Conservation (phyloP, 2,329 filamentous ascomycete species). For the Myrmaecium sp. region DNA sequence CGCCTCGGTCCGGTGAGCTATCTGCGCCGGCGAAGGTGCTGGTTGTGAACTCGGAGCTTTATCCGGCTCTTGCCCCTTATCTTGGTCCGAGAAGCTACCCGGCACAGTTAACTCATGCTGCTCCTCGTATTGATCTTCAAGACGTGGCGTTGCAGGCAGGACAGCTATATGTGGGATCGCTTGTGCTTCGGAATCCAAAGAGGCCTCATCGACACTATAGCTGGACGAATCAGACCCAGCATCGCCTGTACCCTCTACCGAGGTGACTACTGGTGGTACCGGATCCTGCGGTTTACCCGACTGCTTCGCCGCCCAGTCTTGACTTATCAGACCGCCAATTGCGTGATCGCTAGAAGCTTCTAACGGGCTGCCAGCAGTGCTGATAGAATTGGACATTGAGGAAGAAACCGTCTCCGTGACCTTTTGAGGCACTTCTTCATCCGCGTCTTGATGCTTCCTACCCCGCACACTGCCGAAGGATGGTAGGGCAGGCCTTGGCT, state of each 20-base stretch:
- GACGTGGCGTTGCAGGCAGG: constrained; percentile 18
- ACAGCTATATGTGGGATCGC: constrained; percentile 17
- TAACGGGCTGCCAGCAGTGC: constrained; percentile 20
- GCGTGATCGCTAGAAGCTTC: constrained; percentile 43
- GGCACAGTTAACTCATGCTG: constrained; percentile 12
- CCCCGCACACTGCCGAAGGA: constrained; percentile 60
- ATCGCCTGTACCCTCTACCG: constrained; percentile 49
- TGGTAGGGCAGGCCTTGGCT: constrained; percentile 55
- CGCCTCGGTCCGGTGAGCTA: background rate
- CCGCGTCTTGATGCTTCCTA: constrained; percentile 32
- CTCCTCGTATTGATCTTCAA: constrained; percentile 9
- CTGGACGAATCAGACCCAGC: constrained; percentile 26
- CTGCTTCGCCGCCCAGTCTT: constrained; percentile 38
- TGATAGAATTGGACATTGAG: constrained; percentile 17
- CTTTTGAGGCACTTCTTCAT: constrained; percentile 34
- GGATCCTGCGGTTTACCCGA: constrained; percentile 34
- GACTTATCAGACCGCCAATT: constrained; percentile 37
- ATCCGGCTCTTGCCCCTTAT: constrained; percentile 6
- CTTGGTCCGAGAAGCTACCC: constrained; percentile 11
- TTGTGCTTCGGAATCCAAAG: background rate
- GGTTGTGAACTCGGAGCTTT: constrained; percentile 1
- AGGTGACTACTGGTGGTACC: constrained; percentile 52
- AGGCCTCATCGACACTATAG: constrained; percentile 1
- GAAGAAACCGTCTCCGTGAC: constrained; percentile 29
- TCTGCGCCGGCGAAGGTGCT: constrained; percentile 1